Base-by-base conservation (phyloP, 768 basidiomycete genomes). In the Scleroderma bovista region DNA sequence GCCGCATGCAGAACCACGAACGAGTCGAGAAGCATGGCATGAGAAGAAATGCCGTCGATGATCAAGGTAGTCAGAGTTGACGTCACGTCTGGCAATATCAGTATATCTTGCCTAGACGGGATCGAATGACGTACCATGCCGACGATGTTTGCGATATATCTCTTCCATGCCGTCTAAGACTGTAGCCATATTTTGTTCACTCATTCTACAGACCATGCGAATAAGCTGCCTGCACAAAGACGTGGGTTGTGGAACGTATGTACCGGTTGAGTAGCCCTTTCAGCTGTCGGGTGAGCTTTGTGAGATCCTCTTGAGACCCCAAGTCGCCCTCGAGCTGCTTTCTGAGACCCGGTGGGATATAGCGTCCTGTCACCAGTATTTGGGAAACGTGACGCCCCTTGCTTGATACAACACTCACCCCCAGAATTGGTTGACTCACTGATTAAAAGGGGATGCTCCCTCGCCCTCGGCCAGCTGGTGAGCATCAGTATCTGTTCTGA, bases 231-330 rank as follows among this genome's bases (percentile, higher is more conserved):
- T 2, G 48, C 15, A 16, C 24, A 19, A 56, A 13, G 26, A 51
- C 44, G 33, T 29, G 34, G 16, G 17, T 40, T 38, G 33, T 8
- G 32, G 31, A 12, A 36, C 32, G 31, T 12, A 20, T 73, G 40
- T 58, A 89, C 91, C 88, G 78, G 67, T 97, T 96, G 43, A 96
- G 75, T 16, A 93, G 68, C 62, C 93, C 94, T 69, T 96, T 93
- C 24, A 91, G 67, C 57, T 86, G 88, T 42, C 84, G 76, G 3
- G 73, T 79, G 32, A 96, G 73, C 65, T 86, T 88, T 12, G 73
- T 53, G 44, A 67, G 60, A 24, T 68, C 73, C 52, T 76, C 74
- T 2, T 69, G 61, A 13, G 31, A 59, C 48, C 58, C 61, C 38
- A 53, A 59, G 22, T 70, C 59, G 15, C 66, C 67, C 34, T 74